phyloP scores from a whole-genome alignment of 768 basidiomycete species.

The Tremella mesenterica region DNA sequence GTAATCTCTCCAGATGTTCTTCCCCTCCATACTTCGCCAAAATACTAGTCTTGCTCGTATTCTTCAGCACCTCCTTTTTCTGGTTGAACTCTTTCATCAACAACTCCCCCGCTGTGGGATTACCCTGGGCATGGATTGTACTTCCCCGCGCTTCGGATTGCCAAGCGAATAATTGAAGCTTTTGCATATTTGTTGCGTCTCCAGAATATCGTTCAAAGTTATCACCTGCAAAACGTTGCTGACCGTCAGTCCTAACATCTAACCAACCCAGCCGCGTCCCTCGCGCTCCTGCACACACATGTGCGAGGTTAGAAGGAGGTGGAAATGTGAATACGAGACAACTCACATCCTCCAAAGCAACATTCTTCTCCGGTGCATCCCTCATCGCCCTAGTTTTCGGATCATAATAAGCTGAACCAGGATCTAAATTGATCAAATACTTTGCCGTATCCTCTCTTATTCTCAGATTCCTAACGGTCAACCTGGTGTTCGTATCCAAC shows the following conservation, averaged over 20 bases:
- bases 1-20: constrained; percentile 73
- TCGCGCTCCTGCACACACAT: not conserved
- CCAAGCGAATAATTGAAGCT: constrained; percentile 94
- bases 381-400: constrained; percentile 99
- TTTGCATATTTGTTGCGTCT: constrained; percentile 83
- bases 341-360: constrained; percentile 58
- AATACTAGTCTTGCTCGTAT: constrained; percentile 78
- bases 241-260: not conserved
- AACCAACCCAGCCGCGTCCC: not conserved
- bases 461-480: constrained; percentile 94
- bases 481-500: constrained; percentile 93
- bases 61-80: constrained; percentile 86
- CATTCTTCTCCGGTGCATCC: constrained; percentile 74
- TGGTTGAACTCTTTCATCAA: constrained; percentile 81
- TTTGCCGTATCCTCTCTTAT: constrained; percentile 99
- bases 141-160: constrained; percentile 86
- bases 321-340: not conserved
- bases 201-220: constrained; percentile 89
- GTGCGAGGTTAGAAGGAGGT: not conserved
- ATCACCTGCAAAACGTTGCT: constrained; percentile 75
- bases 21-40: constrained; percentile 90
- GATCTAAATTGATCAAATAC: constrained; percentile 92
- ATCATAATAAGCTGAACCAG: constrained; percentile 93
- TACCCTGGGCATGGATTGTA: constrained; percentile 89
- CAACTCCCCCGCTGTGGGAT: constrained; percentile 89